Evolutionary conservation across 1,284 basidiomycete genomes (phyloP).

Genomic region (Papiliotrema nemorosa): DNA sequence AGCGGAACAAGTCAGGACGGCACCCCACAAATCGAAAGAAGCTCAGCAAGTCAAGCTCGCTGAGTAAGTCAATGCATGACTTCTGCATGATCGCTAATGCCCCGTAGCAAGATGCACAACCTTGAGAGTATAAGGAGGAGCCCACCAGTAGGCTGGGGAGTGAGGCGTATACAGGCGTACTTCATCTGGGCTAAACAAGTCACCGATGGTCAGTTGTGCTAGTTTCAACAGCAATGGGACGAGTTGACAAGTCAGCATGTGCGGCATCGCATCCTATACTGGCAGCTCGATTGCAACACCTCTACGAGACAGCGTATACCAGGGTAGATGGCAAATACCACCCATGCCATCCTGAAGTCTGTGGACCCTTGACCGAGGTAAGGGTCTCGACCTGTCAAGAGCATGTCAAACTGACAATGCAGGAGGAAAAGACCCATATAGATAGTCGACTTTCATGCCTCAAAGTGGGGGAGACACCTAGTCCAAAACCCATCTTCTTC

Average conservation of each 20-base stretch:
- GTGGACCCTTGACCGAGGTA: constrained; percentile 42
- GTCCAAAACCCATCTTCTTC: constrained; percentile 43
- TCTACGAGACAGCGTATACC: constrained; percentile 47
- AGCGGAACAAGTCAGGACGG: constrained; percentile 45
- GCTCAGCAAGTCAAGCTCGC: constrained; percentile 51
- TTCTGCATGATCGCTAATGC: too few species aligned
- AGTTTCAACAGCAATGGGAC: neutral
- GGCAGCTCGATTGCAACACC: constrained; percentile 31
- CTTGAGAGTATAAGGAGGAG: constrained; percentile 45
- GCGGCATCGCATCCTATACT: constrained; percentile 41
- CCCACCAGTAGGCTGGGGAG: constrained; percentile 46
- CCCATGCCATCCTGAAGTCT: constrained; percentile 44
- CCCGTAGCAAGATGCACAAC: constrained; percentile 50
- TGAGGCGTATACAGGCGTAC: constrained; percentile 45
- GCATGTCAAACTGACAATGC: neutral
- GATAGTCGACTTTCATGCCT: constrained; percentile 31
- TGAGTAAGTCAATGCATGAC: constrained; percentile 37
- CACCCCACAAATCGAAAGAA: constrained; percentile 40
- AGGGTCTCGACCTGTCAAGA: neutral
- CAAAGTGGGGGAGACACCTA: constrained; percentile 32
- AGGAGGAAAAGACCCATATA: constrained; percentile 40
- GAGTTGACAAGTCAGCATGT: constrained; percentile 28
- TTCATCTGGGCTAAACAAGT: constrained; percentile 51
- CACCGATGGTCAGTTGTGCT: constrained; percentile 38
- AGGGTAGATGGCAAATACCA: constrained; percentile 39